A percentile compares a stretch with the other conserved stretches of the same genome.
phyloP scores from a whole-genome alignment of 768 basidiomycete genomes.

The Chiua virens region DNA sequence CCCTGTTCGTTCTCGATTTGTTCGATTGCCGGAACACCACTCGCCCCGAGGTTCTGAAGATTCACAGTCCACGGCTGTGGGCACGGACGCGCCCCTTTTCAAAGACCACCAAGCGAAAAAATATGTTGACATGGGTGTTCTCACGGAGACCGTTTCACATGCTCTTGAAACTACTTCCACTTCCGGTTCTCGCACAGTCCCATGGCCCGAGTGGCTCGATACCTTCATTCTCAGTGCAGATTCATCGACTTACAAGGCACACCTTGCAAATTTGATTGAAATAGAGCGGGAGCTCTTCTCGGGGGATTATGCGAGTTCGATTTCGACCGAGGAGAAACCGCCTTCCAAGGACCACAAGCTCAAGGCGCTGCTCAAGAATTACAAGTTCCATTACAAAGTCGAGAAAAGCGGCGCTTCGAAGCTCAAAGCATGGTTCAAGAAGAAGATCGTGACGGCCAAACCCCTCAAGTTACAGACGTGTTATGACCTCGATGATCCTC shows the following conservation, averaged over 20 bases:
- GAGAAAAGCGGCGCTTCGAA: slow-evolving; percentile 44
- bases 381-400: slow-evolving; percentile 35
- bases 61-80: slow-evolving; percentile 57
- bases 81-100: slow-evolving; percentile 7
- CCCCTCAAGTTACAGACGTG: slow-evolving; percentile 38
- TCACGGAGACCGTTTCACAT: slow-evolving; percentile 18
- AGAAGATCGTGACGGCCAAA: slow-evolving; percentile 49
- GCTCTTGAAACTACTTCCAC: slow-evolving; percentile 17
- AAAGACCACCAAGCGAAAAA: slow-evolving; percentile 19
- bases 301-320: slow-evolving; percentile 14
- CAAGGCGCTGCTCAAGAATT: slow-evolving; percentile 43
- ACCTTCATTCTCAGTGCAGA: slow-evolving; percentile 35
- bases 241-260: slow-evolving; percentile 35
- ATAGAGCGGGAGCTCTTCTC: slow-evolving; percentile 36
- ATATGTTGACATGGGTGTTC: slow-evolving; percentile 19
- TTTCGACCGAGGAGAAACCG: slow-evolving; percentile 25
- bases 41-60: slow-evolving; percentile 63
- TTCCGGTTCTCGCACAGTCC: slow-evolving; percentile 29
- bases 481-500: slow-evolving; percentile 40
- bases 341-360: slow-evolving; percentile 37
- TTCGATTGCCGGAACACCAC: slow-evolving; percentile 29
- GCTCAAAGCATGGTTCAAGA: slow-evolving; percentile 64
- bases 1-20: slow-evolving; percentile 5
- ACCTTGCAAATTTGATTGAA: slow-evolving; percentile 35
- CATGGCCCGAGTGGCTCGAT: slow-evolving; percentile 44